Percentiles rank a stretch among this genome's conserved stretches.
phyloP scores from a whole-genome alignment of 495 filamentous ascomycete species.

The Aspergillus bridgeri region DNA sequence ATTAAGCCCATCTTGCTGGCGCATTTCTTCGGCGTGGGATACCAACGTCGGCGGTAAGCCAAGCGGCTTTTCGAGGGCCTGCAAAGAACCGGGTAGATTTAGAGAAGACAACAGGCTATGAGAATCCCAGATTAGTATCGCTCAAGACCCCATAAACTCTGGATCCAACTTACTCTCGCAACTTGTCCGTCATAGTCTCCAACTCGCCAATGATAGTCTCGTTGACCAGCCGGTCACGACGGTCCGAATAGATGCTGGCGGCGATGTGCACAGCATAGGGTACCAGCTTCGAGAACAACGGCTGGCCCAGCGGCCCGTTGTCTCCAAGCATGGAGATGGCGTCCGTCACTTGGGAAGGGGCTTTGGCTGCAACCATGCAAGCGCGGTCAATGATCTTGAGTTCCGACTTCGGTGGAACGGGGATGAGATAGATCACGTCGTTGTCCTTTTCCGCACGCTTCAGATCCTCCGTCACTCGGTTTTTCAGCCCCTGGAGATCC shows the following conservation, averaged over 20 bases:
- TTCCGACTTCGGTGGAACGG: conserved; percentile 85
- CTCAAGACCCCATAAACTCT: neutral
- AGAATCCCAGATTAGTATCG: conserved; percentile 11
- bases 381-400: conserved; percentile 82
- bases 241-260: conserved; percentile 90
- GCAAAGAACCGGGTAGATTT: conserved; percentile 88
- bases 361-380: conserved; percentile 77
- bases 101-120: conserved; percentile 66
- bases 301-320: conserved; percentile 72
- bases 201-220: conserved; percentile 79
- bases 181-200: conserved; percentile 72
- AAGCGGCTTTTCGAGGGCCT: conserved; percentile 91
- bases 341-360: conserved; percentile 79
- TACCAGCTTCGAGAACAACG: conserved; percentile 86
- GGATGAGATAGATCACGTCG: conserved; percentile 83
- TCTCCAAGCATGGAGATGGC: conserved; percentile 77
- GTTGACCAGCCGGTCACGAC: conserved; percentile 83
- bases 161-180: conserved; percentile 58
- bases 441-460: conserved; percentile 96
- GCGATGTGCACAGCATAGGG: conserved; percentile 95
- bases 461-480: conserved; percentile 75
- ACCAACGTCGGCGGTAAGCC: conserved; percentile 81
- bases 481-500: conserved; percentile 82
- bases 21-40: conserved; percentile 90
- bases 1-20: conserved; percentile 83